Conservation (phyloP, 1,284 basidiomycete genomes). For the Schizophyllum commune region DNA sequence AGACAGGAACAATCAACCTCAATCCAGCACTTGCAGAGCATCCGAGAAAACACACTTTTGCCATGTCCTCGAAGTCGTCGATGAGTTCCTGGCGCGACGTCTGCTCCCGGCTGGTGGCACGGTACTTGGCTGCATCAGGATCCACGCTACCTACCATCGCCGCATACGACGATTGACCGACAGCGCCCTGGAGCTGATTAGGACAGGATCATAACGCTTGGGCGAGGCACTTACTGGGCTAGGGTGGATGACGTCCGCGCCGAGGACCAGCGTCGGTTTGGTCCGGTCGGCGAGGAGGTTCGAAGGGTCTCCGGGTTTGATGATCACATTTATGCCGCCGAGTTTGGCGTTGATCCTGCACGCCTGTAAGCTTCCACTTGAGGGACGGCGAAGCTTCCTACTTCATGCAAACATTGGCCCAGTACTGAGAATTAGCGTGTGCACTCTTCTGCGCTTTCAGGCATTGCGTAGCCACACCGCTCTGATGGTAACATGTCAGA, state of each 20-base stretch:
- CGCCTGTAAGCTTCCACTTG: conserved; percentile 28
- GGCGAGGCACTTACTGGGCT: conserved; percentile 30
- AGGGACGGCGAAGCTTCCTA: conserved; percentile 12
- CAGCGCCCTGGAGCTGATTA: conserved; percentile 33
- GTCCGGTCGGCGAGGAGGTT: conserved; percentile 55
- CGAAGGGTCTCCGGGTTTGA: conserved; percentile 48
- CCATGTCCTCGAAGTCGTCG: conserved; percentile 58
- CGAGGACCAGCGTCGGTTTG: conserved; percentile 73
- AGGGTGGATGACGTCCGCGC: conserved; percentile 71
- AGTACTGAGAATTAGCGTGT: conserved; percentile 37
- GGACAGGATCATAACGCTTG: too few species aligned
- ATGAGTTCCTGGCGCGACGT: conserved; percentile 68
- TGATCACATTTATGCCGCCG: conserved; percentile 71
- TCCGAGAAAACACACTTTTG: not conserved
- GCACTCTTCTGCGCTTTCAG: conserved; percentile 32
- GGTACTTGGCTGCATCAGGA: conserved; percentile 48
- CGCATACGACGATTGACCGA: conserved; percentile 68
- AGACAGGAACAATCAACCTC: conserved; percentile 11
- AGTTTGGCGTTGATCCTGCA: conserved; percentile 73
- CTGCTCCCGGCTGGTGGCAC: conserved; percentile 56
- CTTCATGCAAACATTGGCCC: conserved; percentile 34
- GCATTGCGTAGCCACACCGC: conserved; percentile 40
- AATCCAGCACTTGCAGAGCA: too few species aligned
- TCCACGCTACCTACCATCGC: conserved; percentile 71
- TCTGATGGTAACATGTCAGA: conserved; percentile 14